These are phyloP conservation scores for Sporothrix pallida DNA, from an alignment of 2,329 filamentous ascomycete species.

Conservation along the genomic window DNA sequence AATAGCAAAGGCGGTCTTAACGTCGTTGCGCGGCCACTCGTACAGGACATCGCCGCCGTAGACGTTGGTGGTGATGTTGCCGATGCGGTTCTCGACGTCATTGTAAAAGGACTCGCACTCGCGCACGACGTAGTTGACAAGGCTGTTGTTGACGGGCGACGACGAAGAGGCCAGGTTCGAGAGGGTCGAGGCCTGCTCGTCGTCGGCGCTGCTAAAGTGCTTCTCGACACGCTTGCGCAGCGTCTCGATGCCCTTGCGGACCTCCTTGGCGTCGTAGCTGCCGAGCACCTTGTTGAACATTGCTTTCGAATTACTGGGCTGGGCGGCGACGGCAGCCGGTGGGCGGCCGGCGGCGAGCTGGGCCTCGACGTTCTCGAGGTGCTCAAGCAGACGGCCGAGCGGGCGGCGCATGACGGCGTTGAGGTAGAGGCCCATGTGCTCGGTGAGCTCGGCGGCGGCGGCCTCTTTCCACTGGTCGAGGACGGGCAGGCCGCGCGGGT, in stretches of 20 bases:
- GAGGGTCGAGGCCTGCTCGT: conserved; percentile 18
- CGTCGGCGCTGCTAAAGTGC: conserved; percentile 88
- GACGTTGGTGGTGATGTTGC: conserved; percentile 64
- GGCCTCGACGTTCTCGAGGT: conserved; percentile 85
- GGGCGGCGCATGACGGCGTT: conserved; percentile 87
- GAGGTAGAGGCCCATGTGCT: conserved; percentile 88
- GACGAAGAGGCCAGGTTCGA: background rate
- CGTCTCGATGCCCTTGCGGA: conserved; percentile 87
- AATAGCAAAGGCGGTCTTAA: conserved; percentile 61
- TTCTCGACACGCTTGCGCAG: conserved; percentile 93
- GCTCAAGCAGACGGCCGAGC: conserved; percentile 87
- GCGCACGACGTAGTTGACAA: conserved; percentile 63
- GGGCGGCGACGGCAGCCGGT: conserved; percentile 70
- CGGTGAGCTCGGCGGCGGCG: conserved; percentile 77
- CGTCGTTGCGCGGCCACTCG: conserved; percentile 69
- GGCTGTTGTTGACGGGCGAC: conserved; percentile 36
- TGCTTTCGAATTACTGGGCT: conserved; percentile 80
- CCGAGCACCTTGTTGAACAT: conserved; percentile 87
- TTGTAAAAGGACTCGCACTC: conserved; percentile 69
- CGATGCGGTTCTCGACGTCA: conserved; percentile 66
- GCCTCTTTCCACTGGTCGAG: conserved; percentile 82
- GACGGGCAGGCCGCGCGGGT: conserved; percentile 70
- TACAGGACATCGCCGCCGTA: conserved; percentile 69
- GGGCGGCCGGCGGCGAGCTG: conserved; percentile 66
- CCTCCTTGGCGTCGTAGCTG: conserved; percentile 80